Evolutionary conservation across 2,329 filamentous ascomycete genomes (phyloP), one percentile per base, ranked within the genome.

Genomic region (Ophiobolus disseminans): DNA sequence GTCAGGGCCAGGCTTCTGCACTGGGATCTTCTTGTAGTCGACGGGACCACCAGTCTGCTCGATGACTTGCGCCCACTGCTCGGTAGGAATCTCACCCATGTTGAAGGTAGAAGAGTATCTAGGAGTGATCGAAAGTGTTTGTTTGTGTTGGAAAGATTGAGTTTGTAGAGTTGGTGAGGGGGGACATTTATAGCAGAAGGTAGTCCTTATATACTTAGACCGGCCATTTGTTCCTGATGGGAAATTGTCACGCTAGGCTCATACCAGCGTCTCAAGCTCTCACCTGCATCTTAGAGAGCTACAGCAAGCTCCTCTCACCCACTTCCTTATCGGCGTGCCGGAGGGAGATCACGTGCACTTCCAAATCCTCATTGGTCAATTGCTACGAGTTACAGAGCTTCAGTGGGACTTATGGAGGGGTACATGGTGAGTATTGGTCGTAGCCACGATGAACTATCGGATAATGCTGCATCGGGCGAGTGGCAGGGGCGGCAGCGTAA

Each of bases 61-160:
- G 65, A 94, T 81, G 63, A 97, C 90, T 76, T 94, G 89, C 41
- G 93, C 93, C 90, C 88, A 95, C 80, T 97, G 93, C 75, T 86
- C 86, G 40, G 82, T 84, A 50, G 93, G 93, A 68, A 97, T 83
- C 46, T 84, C 63, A 50, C 78, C 67, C 78, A 81, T 82, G 41
- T 21, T 69, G 67, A 32, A 31, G 31, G 23, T 36, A n/a, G n/a
- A 10, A 30, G 21, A 32, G 25, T 41, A n/a, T 37, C 5, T 35
- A n/a, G 20, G 41, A n/a, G n/a, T n/a, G n/a, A n/a, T n/a, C 23
- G 19, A 26, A 43, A 31, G 35, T 45, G 21, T 34, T 51, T 45
- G 38, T 31, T 25, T 45, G 14, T 14, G 19, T 11, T 38, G 35
- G 2, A n/a, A 38, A 23, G 23, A 32, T 9, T 25, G n/a, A n/a